These are phyloP conservation scores for Mariannaea elegans DNA, from an alignment of 2,329 filamentous ascomycete species.

Conservation along the genomic window DNA sequence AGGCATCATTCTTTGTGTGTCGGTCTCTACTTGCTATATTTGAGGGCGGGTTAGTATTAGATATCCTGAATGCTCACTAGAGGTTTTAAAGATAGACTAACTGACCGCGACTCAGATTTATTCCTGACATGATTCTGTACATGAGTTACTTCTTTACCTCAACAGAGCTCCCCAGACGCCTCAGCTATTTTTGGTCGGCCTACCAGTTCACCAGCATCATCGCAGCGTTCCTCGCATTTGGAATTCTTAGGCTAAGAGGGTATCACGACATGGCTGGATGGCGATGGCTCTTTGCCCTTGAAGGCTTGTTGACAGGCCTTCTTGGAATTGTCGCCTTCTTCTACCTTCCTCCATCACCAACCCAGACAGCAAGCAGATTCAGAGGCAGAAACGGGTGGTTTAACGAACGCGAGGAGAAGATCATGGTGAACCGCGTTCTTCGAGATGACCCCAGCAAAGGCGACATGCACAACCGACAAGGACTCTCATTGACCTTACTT, in stretches of 20 bases:
- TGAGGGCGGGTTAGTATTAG: slow-evolving; percentile 4
- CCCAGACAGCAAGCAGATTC: slow-evolving; percentile 50
- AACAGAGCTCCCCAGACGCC: slow-evolving; percentile 50
- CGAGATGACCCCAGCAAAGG: neutral
- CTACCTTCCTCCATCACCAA: slow-evolving; percentile 35
- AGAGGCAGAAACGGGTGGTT: neutral
- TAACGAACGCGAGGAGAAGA: neutral
- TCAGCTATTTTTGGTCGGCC: neutral
- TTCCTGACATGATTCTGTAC: slow-evolving; percentile 58
- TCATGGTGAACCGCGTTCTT: neutral
- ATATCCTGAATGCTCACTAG: neutral
- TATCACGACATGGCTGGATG: slow-evolving; percentile 61
- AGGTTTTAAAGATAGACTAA: neutral
- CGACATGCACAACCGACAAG: neutral
- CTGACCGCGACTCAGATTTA: slow-evolving; percentile 9
- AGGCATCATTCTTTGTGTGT: slow-evolving; percentile 44
- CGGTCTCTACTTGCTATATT: slow-evolving; percentile 53
- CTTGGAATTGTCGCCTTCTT: slow-evolving; percentile 33
- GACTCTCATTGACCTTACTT: neutral
- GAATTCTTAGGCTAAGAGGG: slow-evolving; percentile 63
- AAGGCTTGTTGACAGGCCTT: slow-evolving; percentile 44
- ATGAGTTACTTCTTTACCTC: slow-evolving; percentile 73
- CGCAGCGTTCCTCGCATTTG: slow-evolving; percentile 45
- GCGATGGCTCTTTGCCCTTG: slow-evolving; percentile 63
- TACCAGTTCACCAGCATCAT: slow-evolving; percentile 1